Base-by-base conservation (phyloP, 495 filamentous ascomycete species). In the Lichina pygmaea region DNA sequence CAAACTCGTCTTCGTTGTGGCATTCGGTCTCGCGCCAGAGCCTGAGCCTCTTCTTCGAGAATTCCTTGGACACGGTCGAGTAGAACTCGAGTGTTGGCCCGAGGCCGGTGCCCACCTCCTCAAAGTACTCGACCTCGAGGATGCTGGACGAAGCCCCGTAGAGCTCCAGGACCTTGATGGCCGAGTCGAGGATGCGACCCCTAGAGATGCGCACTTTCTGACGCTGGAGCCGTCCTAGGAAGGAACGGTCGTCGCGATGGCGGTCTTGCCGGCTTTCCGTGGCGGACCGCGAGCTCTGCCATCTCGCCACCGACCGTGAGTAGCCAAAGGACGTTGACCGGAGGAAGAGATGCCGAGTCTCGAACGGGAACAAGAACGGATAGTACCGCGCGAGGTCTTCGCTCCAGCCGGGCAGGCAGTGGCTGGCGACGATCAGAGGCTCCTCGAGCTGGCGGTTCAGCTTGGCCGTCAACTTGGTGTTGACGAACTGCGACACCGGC, bases 271-370 rank as follows among this genome's bases (percentile, higher is more conserved):
- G 71, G 24, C 65, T 67, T 47, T 92, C 84, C 45, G 80, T 81
- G 30, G 75, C 70, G 31, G 71, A 75, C 53, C 92, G 84, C 0
- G 83, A 75, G 54, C 82, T 93, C 57, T 94, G 86, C 91, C 91
- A 99, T 55, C 86, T 71, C 48, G 77, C 79, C 91, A 99, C 94
- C 13, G 89, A 94, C 34, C 91, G 73, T 31, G 85, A 85, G 66
- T 99, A 99, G 15, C 91, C 91, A 53, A 95, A 99, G 0, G 89
- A 92, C 2, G 91, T 99, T 0, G 89, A 95, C 57, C 93, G 91
- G 6, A 99, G 64, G 70, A 95, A 99, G 24, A 99, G 62, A 60
- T 99, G 89, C 7, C 91, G 73, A 0, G 91, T 99, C 62, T 99
- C 91, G 54, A 99, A 99, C 6, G 91, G 91, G 57, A 99, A 99